Base-by-base conservation (phyloP, 2,329 filamentous ascomycete species). In the Xylariaceae sp. region DNA sequence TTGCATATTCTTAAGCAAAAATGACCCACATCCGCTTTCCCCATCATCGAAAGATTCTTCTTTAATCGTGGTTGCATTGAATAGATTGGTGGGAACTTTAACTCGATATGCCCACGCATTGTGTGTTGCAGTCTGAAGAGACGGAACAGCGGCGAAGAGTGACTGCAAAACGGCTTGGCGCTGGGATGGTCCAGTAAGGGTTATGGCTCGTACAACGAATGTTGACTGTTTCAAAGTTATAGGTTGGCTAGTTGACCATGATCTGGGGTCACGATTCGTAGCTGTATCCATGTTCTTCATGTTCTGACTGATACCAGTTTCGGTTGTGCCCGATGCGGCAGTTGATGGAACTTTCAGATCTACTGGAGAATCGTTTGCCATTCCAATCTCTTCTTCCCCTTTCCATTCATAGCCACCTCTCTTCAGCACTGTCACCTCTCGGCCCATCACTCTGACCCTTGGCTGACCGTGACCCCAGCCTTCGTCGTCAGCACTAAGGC, bases 401-500 rank as follows among this genome's bases (percentile, higher is more conserved):
- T 73, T 73, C 78, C 81, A 84, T 53, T 83, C 77, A 68, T 94
- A 94, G 1, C 88, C 90, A 68, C 88, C 86, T 61, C 91, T 78
- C 71, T 91, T 92, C 63, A 96, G 76, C 1, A 94, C 88, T 3
- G 82, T 80, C 11, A 95, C 76, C 45, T 91, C 85, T 47, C 90
- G 81, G 0, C 87, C 88, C 79, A 94, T 81, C 9, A 95, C 80
- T 49, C 73, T 85, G 3, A 93, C 78, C 23, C 81, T 80, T 0
- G 91, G 90, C 70, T 94, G 90, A 0, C 91, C 90, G 53, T 87
- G 80, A 0, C 87, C 88, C 79, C 87, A 88, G 0, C 85, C 86
- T 64, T 89, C 83, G 32, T 89, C 83, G 39, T 89, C 87, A 0
- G 85, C 87, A 30, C 79, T 80, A 6, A 80, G 77, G 0, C 83